Conservation (phyloP, 371 early-diverging fungal species). For the Haplosporangium sp. region DNA sequence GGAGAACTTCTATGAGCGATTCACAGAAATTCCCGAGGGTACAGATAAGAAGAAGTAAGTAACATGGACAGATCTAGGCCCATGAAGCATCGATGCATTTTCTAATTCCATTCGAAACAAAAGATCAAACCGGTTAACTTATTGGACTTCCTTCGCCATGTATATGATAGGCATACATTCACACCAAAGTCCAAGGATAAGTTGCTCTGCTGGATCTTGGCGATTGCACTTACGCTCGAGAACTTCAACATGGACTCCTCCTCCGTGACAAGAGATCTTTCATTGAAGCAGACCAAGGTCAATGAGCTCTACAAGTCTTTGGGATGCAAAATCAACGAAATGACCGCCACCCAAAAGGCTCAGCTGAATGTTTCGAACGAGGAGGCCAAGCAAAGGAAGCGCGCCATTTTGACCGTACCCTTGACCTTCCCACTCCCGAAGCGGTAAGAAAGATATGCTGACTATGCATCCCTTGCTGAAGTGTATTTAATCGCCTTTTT, state of each 20-base stretch:
- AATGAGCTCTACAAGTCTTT: slow-evolving; percentile 59
- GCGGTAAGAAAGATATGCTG: slow-evolving; percentile 29
- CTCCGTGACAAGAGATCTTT: slow-evolving; percentile 74
- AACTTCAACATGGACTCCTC: slow-evolving; percentile 73
- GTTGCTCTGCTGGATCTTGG: slow-evolving; percentile 81
- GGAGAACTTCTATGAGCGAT: slow-evolving; percentile 73
- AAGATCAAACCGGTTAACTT: not conserved
- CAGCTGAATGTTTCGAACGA: slow-evolving; percentile 22
- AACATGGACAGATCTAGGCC: not conserved
- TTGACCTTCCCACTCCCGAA: slow-evolving; percentile 60
- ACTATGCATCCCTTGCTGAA: not conserved
- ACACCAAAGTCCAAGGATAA: slow-evolving; percentile 79
- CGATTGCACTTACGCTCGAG: slow-evolving; percentile 75
- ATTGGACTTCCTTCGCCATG: not conserved
- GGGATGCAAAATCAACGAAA: slow-evolving; percentile 70
- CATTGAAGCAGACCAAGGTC: slow-evolving; percentile 62
- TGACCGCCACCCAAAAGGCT: slow-evolving; percentile 46
- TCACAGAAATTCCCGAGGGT: slow-evolving; percentile 70
- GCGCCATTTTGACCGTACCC: slow-evolving; percentile 61
- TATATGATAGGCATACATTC: slow-evolving; percentile 59
- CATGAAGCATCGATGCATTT: not conserved
- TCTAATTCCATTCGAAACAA: not conserved
- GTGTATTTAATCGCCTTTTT: too few species aligned
- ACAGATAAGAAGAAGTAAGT: slow-evolving; percentile 54
- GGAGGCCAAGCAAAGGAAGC: slow-evolving; percentile 40